Percentiles rank a stretch among this genome's conserved stretches.
Conservation (phyloP, 2,329 filamentous ascomycete species). For the Acephala macrosclerotiorum region DNA sequence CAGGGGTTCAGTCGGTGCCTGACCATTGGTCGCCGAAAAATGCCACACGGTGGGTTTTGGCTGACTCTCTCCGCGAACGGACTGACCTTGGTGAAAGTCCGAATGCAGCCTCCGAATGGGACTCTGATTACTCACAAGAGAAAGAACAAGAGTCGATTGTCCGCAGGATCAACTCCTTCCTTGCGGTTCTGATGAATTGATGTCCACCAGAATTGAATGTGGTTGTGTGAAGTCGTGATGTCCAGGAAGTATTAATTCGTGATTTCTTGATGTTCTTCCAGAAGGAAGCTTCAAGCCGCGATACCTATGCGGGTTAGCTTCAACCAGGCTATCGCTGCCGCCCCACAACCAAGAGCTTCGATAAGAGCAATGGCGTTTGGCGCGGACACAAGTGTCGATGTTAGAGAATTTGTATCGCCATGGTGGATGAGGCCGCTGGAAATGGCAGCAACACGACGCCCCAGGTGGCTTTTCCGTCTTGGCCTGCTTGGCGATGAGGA, state of each 20-base stretch:
- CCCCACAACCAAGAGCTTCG: too few species aligned
- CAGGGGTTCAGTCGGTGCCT: background rate
- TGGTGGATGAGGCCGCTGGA: conserved; percentile 9
- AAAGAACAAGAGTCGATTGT: too few species aligned
- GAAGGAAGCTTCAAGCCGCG: too few species aligned
- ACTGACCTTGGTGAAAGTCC: background rate
- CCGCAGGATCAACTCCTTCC: too few species aligned
- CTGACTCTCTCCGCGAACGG: background rate
- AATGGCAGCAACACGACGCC: conserved; percentile 1
- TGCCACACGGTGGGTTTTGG: background rate
- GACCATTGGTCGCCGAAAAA: background rate
- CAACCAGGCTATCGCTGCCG: too few species aligned
- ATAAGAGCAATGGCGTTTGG: background rate
- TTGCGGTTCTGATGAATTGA: too few species aligned
- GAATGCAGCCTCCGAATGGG: background rate
- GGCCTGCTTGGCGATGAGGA: background rate
- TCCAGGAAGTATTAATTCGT: too few species aligned
- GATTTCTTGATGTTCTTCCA: too few species aligned
- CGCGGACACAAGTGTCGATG: background rate
- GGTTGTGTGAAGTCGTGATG: too few species aligned
- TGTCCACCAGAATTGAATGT: too few species aligned
- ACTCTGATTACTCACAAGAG: background rate
- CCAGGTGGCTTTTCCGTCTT: background rate
- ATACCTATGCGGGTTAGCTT: too few species aligned
- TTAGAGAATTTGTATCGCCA: conserved; percentile 12